Percentiles rank a stretch among this genome's conserved stretches.
phyloP scores from a whole-genome alignment of 2,329 filamentous ascomycete genomes.

The Cytospora chrysosperma region DNA sequence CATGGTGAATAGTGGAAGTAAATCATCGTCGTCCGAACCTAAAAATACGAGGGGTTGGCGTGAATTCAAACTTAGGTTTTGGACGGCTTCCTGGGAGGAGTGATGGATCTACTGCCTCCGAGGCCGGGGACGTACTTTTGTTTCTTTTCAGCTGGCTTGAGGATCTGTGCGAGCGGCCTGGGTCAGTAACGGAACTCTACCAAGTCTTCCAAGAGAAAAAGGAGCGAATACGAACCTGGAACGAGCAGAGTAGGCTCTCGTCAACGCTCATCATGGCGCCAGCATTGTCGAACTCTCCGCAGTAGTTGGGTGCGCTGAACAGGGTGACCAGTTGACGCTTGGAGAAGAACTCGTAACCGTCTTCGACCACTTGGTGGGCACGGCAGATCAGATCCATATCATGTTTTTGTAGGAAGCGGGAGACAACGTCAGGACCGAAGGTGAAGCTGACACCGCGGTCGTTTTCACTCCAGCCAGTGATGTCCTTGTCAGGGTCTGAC shows the following conservation, averaged over 20 bases:
- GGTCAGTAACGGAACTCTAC: not conserved
- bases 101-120: constrained; percentile 64
- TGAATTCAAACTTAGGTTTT: constrained; percentile 70
- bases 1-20: constrained; percentile 27
- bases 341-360: constrained; percentile 99
- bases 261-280: constrained; percentile 99
- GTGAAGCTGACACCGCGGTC: constrained; percentile 98
- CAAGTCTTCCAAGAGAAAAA: not conserved
- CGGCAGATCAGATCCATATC: constrained; percentile 99
- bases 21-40: constrained; percentile 95
- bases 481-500: constrained; percentile 99
- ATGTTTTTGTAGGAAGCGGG: constrained; percentile 96
- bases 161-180: constrained; percentile 60
- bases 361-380: constrained; percentile 97
- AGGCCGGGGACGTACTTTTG: constrained; percentile 95
- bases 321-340: constrained; percentile 96
- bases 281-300: constrained; percentile 98
- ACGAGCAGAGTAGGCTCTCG: constrained; percentile 96
- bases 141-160: constrained; percentile 99
- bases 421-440: constrained; percentile 95
- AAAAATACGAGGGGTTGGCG: constrained; percentile 70
- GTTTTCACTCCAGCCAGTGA: constrained; percentile 98
- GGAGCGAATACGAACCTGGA: constrained; percentile 67
- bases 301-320: constrained; percentile 99
- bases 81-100: constrained; percentile 67